Base-by-base conservation (phyloP, 108 stramenopile genomes). In the Mayamaea pseudoterrestris region DNA sequence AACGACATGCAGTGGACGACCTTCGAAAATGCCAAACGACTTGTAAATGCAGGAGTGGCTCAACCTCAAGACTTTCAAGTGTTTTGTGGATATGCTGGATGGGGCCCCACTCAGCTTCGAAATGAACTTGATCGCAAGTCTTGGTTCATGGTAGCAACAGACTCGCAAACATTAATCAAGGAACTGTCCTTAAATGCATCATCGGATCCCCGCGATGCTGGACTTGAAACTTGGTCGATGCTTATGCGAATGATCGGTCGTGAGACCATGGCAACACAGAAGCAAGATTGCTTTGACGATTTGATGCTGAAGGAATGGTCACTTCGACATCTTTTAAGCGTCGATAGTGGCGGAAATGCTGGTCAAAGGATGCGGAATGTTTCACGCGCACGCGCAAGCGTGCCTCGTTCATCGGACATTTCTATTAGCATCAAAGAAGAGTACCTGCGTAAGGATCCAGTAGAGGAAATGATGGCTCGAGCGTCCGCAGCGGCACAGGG, bases 1-100 rank as follows among this genome's bases (percentile, higher is more conserved):
- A 79, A 80, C 29, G 89, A 90, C 55, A 83, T 89, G 44, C 80
- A 82, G 65, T 84, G 80, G 83, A 82, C 84, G 2, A 66, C 82
- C n/a, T 84, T 87, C 53, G 60, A 66, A 1, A 81, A 87, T 58
- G 90, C 84, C 21, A 82, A 86, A 39, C 27, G 55, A 11, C 32
- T 77, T 16, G 75, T 84, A 4, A 29, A 73, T 36, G 44, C 41
- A 21, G 76, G 76, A 28, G 73, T 50, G 13, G 49, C 61, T 0
- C 47, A 55, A 7, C 61, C 74, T 4, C 41, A 46, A 23, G 83
- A 84, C 34, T 80, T 84, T 49, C 74, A 72, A 73, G 58, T 76
- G 1, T 72, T 83, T 47, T 68, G 50, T 1, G 80, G 80, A 3
- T 75, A 67, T 46, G 57, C 66, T 28, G 66, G 63, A 9, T 72